Evolutionary conservation across 2,329 filamentous ascomycete species (phyloP), one percentile per base, ranked within the genome.

Genomic region (Didymella segeticola): DNA sequence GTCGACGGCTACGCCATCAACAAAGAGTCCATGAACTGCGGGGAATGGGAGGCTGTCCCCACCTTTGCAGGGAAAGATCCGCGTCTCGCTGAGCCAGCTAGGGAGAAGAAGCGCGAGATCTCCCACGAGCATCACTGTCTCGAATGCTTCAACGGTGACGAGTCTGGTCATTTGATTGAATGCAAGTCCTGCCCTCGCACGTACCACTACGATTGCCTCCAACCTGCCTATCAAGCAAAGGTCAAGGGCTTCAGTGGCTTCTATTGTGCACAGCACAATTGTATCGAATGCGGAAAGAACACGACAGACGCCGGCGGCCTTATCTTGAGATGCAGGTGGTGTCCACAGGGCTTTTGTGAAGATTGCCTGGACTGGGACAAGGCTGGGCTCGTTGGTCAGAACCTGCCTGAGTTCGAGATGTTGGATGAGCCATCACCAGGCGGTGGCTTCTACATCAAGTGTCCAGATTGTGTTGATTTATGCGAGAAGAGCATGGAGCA

Each of bases 51-150:
- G 62, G 83, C 83, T 3, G 82, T 86, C 1, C 81, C 83, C 1
- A 85, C 83, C 0, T 63, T 84, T 37, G 80, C 81, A 5, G 82
- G 82, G 23, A 84, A 84, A 61, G 80, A 85, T 58, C 77, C 81
- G 9, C 74, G 78, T 12, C 75, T 84, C 14, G 79, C 79, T 1
- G 79, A 82, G 20, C 75, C 75, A 0, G 77, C 79, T 47, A 77
- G 77, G 10, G 75, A 75, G n/a, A 83, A 84, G 70, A 79, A 76
- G 37, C 74, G 72, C 2, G 65, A 75, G 0, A 73, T 84, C 38
- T 60, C 68, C 0, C 78, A 84, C 41, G 81, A 86, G 63, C 49
- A 66, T 36, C 78, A 82, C 53, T 86, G 83, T 57, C 79, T 85
- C 46, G 62, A 76, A 10, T 86, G 83, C 65, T 74, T 70, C 43